Base-by-base conservation (phyloP, 148 eudicot genomes). In the Linanthus parryae region DNA sequence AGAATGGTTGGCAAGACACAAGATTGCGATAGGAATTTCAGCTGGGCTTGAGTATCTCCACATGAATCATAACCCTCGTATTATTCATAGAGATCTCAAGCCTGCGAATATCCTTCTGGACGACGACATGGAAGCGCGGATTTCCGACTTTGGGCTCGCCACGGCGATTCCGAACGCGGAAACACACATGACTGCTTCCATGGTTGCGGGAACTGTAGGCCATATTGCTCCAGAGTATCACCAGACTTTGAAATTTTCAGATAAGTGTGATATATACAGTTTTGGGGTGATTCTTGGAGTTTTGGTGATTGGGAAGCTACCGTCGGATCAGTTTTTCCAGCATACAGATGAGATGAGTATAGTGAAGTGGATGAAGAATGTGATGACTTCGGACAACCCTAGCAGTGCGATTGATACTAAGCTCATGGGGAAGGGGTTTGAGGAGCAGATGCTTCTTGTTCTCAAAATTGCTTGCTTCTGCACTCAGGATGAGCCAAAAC, bases 11-110 rank as follows among this genome's bases (percentile, higher is more conserved):
- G 46, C 85, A 0, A 52, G 99, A 37, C 71, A 73, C 48, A 73
- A 62, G 52, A 68, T 79, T 29, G 94, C 90, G 0, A 8, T 80
- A 3, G 99, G 99, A 8, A 59, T 88, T 14, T 91, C 96, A 23
- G 26, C 82, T 11, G 99, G 99, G n/a, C 80, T 92, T 8, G 99
- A 92, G 52, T 74, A 92, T 65, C 91, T 92, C 41, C 99, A 92
- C 64, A 27, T 62, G 48, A 71, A 51, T 54, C 86, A 72, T 45
- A 59, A 52, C 18, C 96, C 88, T 2, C 63, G 74, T 4, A 84
- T 92, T 27, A 80, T 92, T 52, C 99, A 92, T 48, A 63, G 99
- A 27, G 99, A 92, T 73, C 80, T 92, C 33, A 92, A 92, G 47
- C 99, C 99, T 4, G 91, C 77, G 7, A 92, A 92, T 37, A 59